Evolutionary conservation across 1,284 basidiomycete species (phyloP).

Genomic region (Ganoderma lingzhi): DNA sequence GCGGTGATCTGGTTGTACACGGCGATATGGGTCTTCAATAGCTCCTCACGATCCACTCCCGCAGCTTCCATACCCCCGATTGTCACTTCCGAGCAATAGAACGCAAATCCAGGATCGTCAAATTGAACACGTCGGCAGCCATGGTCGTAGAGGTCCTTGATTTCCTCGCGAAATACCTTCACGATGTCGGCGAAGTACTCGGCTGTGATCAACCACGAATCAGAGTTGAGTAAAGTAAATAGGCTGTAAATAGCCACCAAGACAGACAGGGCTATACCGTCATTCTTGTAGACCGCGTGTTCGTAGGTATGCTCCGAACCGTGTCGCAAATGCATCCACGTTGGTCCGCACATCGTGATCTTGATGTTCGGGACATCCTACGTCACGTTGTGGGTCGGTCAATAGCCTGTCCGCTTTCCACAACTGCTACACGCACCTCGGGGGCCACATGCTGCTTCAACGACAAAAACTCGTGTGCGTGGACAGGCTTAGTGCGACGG

Average conservation of each 20-base stretch:
- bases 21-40: constrained; percentile 73
- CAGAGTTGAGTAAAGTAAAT: background rate
- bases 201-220: constrained; percentile 41
- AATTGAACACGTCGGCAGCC: constrained; percentile 81
- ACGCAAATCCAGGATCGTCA: constrained; percentile 75
- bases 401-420: background rate
- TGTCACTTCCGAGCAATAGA: constrained; percentile 69
- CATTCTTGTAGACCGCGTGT: constrained; percentile 63
- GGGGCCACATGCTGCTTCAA: constrained; percentile 61
- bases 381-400: background rate
- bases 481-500: constrained; percentile 64
- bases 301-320: constrained; percentile 66
- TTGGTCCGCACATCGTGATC: constrained; percentile 76
- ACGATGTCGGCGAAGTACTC: constrained; percentile 80
- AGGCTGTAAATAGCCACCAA: background rate
- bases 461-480: constrained; percentile 66
- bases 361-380: constrained; percentile 74
- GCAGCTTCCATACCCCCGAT: constrained; percentile 65
- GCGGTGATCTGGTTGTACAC: constrained; percentile 74
- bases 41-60: constrained; percentile 64
- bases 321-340: constrained; percentile 79
- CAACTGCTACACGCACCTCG: constrained; percentile 47
- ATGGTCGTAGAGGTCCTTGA: constrained; percentile 72
- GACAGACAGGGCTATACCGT: constrained; percentile 47
- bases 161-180: constrained; percentile 73